Evolutionary conservation across 768 basidiomycete genomes (phyloP), one percentile per base, ranked within the genome.

Genomic region (Suillus subalutaceus): DNA sequence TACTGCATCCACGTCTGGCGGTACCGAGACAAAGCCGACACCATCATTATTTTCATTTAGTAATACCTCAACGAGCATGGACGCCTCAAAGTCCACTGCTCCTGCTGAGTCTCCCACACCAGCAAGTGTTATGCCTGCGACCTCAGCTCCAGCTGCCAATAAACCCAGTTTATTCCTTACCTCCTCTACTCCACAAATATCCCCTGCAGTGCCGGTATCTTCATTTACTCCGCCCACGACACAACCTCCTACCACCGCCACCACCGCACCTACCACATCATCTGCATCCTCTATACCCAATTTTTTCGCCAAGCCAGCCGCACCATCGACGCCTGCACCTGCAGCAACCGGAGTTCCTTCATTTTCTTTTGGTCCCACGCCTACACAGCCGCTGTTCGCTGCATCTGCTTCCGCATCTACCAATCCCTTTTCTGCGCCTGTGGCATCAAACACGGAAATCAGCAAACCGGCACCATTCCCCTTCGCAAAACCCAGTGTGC

Each of bases 311-410:
- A 71, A 71, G 60, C 65, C 67, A 67, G 52, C 30, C 65, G 20
- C 69, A 71, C 61, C 74, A 67, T 56, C 77, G 71, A 50, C 71
- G 9, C 32, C 72, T 30, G 35, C 66, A 8, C 15, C 71, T 37
- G 38, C 65, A 16, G 23, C 65, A 57, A 26, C 67, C 41, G 6
- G 66, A 50, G 63, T 37, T 32, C 72, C 38, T 43, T 43, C 59
- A 43, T 60, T 60, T 43, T 43, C 59, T 32, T 60, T 60, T 38
- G 38, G 26, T 30, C 41, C 59, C 59, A 43, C 41, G 12, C 59
- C 59, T 60, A 26, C 59, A 30, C 59, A 60, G 41, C 59, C 59
- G 26, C 40, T 32, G 40, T 12, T 32, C 10, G 18, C 12, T 7
- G 10, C 41, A 60, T 62, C 37, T 12, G 6, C 59, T 63, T 62